Evolutionary conservation across 2,329 filamentous ascomycete genomes (phyloP).

Genomic region (Aspergillus quadricinctus): DNA sequence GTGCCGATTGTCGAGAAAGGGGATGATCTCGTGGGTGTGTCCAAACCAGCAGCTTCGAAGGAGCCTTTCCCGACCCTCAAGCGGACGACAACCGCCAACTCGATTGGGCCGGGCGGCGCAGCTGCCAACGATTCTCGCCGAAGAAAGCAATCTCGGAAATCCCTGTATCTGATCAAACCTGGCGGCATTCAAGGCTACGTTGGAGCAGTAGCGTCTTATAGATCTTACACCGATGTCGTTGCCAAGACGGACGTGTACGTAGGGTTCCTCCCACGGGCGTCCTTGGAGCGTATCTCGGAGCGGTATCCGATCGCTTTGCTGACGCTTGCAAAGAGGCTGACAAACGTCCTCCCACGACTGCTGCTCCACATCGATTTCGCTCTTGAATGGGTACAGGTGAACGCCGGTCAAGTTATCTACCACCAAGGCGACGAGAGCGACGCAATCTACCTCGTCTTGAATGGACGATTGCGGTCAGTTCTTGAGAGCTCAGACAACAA

Average conservation of each 20-base stretch:
- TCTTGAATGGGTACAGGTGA: constrained; percentile 95
- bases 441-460: constrained; percentile 95
- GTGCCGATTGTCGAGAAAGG: constrained; percentile 66
- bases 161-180: constrained; percentile 86
- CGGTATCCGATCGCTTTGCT: constrained; percentile 86
- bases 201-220: constrained; percentile 87
- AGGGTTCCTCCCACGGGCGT: constrained; percentile 80
- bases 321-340: constrained; percentile 93
- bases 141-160: constrained; percentile 55
- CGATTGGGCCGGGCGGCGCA: constrained; percentile 16
- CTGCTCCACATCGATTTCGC: constrained; percentile 98
- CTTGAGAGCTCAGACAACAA: constrained; percentile 76
- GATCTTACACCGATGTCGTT: constrained; percentile 93
- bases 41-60: constrained; percentile 26
- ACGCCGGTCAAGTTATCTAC: constrained; percentile 90
- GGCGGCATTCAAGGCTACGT: constrained; percentile 92
- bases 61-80: constrained; percentile 44
- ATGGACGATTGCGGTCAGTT: constrained; percentile 81
- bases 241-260: constrained; percentile 99
- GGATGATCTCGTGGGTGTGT: constrained; percentile 36
- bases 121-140: constrained; percentile 29
- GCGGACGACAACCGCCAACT: constrained; percentile 42
- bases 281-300: constrained; percentile 88
- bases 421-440: constrained; percentile 94
- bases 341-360: constrained; percentile 78